Evolutionary conservation across 2,329 filamentous ascomycete species (phyloP).

Genomic region (Cytospora mali): DNA sequence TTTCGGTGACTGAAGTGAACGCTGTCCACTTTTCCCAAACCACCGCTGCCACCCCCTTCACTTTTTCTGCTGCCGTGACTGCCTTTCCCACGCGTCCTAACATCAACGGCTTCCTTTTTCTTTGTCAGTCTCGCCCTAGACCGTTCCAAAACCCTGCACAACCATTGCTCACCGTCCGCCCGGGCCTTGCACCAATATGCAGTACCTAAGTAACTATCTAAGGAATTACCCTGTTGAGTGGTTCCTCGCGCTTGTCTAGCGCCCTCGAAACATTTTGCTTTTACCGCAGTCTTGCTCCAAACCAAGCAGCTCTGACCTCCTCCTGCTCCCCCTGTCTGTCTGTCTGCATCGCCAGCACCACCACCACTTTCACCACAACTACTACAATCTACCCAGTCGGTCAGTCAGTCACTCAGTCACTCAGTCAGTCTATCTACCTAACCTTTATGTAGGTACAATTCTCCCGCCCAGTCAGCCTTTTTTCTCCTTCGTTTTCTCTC

Average conservation of each 20-base stretch:
- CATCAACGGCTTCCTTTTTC: not conserved
- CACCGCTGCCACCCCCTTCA: not conserved
- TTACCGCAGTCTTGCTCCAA: constrained; percentile 1
- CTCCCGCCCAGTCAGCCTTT: constrained; percentile 7
- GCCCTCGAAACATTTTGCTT: not conserved
- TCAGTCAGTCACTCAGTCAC: no score
- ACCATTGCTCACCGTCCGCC: constrained; percentile 1
- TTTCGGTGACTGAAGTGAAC: constrained; percentile 17
- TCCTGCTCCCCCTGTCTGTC: not conserved
- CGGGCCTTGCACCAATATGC: not conserved
- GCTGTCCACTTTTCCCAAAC: constrained; percentile 11
- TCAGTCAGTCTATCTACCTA: no score
- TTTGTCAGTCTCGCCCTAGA: not conserved
- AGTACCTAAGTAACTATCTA: not conserved
- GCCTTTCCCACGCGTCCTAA: no score
- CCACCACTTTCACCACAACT: not conserved
- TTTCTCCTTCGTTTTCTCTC: not conserved
- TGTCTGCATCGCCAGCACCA: constrained; percentile 2
- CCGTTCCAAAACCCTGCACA: not conserved
- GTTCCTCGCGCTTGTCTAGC: not conserved
- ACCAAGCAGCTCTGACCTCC: not conserved
- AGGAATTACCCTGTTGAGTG: not conserved
- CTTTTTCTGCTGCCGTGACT: no score
- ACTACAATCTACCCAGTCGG: constrained; percentile 5
- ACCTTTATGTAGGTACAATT: constrained; percentile 27